Conservation (phyloP, 1,139 yeast species). For the Pichia sp. region DNA sequence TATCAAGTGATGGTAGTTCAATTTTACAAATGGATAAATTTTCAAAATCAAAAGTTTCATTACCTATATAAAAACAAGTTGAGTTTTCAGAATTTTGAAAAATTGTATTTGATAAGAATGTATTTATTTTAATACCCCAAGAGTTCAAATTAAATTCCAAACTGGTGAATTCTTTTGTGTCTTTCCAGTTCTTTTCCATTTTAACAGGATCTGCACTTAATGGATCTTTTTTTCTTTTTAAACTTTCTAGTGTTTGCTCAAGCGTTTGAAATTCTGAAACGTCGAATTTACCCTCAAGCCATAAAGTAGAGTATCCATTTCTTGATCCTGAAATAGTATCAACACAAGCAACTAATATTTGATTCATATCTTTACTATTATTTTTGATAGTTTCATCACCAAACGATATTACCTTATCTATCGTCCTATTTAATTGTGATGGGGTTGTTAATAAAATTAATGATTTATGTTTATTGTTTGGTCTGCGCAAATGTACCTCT, state of each 20-base stretch:
- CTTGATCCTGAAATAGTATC: constrained; percentile 39
- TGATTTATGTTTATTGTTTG: constrained; percentile 15
- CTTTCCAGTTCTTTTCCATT: constrained; percentile 22
- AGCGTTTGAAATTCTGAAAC: constrained; percentile 20
- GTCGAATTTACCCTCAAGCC: constrained; percentile 35
- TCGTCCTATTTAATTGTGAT: constrained; percentile 33
- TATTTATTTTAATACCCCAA: constrained; percentile 1
- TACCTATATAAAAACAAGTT: constrained; percentile 21
- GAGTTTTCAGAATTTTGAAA: constrained; percentile 23
- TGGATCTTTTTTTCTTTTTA: constrained; percentile 9
- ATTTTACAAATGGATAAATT: constrained; percentile 6
- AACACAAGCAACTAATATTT: constrained; percentile 46
- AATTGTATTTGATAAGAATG: constrained; percentile 25
- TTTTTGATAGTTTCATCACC: not conserved
- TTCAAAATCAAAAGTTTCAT: constrained; percentile 4
- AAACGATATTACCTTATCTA: constrained; percentile 32
- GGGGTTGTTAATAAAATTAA: constrained; percentile 40
- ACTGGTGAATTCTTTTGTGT: constrained; percentile 4
- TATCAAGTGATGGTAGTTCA: not conserved
- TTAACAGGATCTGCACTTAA: constrained; percentile 19
- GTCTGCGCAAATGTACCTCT: constrained; percentile 5
- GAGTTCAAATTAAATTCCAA: constrained; percentile 9
- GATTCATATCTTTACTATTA: constrained; percentile 17
- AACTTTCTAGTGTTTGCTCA: constrained; percentile 6
- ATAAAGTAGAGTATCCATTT: constrained; percentile 43